Percentiles rank a stretch among this genome's conserved stretches.
Evolutionary conservation across 306 rosid genomes (phyloP).

Genomic region (Castanopsis chinensis): DNA sequence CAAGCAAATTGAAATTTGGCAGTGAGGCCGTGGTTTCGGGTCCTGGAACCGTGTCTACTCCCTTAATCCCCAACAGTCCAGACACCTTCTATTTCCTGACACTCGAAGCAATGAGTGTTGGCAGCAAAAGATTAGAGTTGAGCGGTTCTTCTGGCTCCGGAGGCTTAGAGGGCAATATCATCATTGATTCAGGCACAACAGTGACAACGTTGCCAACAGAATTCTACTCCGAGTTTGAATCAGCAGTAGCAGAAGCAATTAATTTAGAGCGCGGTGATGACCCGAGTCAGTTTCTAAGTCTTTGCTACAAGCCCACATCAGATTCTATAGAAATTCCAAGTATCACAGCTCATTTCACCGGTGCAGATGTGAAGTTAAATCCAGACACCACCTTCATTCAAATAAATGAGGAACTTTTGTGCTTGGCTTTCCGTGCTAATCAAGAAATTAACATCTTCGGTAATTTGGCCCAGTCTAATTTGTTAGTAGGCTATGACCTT

Average conservation of each 20-base stretch:
- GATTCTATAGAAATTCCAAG: background rate
- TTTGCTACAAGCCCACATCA: slow-evolving; percentile 25
- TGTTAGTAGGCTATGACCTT: too few relatives aligned
- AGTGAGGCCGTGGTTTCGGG: slow-evolving; percentile 11
- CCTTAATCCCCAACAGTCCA: background rate
- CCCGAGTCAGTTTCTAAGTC: background rate
- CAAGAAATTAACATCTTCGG: slow-evolving; percentile 24
- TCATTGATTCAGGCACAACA: too few relatives aligned
- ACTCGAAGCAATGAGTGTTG: slow-evolving; percentile 31
- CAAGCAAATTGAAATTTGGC: too few relatives aligned
- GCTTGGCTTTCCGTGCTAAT: slow-evolving; percentile 34
- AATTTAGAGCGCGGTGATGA: background rate
- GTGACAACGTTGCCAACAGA: too few relatives aligned
- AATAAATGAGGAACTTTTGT: slow-evolving; percentile 10
- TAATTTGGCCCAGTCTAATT: slow-evolving; percentile 19
- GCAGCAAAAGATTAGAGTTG: background rate
- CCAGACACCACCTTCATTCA: slow-evolving; percentile 30
- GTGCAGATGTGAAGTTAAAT: slow-evolving; percentile 34
- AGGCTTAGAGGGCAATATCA: slow-evolving; percentile 12
- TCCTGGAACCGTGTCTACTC: slow-evolving; percentile 20
- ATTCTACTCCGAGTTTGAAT: too few relatives aligned
- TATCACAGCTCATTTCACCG: slow-evolving; percentile 35
- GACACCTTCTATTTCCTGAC: slow-evolving; percentile 21
- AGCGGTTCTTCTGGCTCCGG: background rate
- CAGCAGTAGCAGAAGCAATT: background rate